A percentile compares a stretch with the other conserved stretches of the same genome.
These are phyloP conservation scores for Zasmidium citrigriseum DNA, from an alignment of 2,329 filamentous ascomycete genomes.

Conservation along the genomic window DNA sequence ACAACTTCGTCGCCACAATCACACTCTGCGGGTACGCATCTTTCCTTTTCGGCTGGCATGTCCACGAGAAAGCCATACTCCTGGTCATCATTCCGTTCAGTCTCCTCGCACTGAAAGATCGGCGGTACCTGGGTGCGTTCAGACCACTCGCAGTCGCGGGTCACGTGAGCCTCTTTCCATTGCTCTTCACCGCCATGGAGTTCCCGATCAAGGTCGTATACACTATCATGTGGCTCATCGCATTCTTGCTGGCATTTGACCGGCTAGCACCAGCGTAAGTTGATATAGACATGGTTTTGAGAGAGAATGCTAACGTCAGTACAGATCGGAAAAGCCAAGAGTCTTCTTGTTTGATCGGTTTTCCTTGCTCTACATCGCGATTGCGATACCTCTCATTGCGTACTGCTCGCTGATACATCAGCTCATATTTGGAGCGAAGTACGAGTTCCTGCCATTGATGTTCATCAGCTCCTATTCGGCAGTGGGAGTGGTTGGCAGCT, in stretches of 20 bases:
- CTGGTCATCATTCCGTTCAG: conserved; percentile 95
- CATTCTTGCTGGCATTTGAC: conserved; percentile 86
- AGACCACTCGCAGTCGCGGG: conserved; percentile 88
- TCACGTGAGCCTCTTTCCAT: conserved; percentile 90
- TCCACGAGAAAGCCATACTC: conserved; percentile 95
- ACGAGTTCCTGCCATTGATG: conserved; percentile 94
- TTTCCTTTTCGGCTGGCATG: conserved; percentile 97
- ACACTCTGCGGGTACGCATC: conserved; percentile 95
- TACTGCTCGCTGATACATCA: conserved; percentile 87
- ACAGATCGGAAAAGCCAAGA: conserved; percentile 68
- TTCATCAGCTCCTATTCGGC: conserved; percentile 94
- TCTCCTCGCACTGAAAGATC: conserved; percentile 84
- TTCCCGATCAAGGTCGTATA: conserved; percentile 94
- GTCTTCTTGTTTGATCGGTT: conserved; percentile 92
- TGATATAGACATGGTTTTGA: background rate
- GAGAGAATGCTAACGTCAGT: conserved; percentile 7
- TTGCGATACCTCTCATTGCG: conserved; percentile 83
- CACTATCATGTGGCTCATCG: conserved; percentile 85
- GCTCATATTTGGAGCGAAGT: conserved; percentile 76
- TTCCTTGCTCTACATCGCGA: conserved; percentile 81
- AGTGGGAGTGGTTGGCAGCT: conserved; percentile 91
- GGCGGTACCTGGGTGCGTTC: conserved; percentile 88
- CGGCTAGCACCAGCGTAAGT: conserved; percentile 74
- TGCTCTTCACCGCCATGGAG: conserved; percentile 88
- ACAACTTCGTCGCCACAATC: conserved; percentile 83